phyloP scores from a whole-genome alignment of 352 stramenopile genomes.

The Phytophthora sojae region DNA sequence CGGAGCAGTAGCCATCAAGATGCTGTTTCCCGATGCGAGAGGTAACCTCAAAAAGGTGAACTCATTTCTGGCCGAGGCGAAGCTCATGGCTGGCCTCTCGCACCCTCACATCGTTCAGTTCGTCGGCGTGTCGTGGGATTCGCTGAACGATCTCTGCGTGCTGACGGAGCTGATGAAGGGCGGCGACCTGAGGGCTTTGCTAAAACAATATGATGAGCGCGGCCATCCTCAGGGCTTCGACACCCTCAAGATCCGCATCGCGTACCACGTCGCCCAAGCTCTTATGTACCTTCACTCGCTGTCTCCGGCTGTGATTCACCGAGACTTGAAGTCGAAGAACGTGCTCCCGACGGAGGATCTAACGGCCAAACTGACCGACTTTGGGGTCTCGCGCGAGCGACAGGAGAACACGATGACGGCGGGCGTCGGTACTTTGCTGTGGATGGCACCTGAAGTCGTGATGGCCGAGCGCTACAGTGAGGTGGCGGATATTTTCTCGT shows the following conservation, averaged over 20 bases:
- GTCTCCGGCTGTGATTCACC: no score
- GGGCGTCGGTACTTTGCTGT: not conserved
- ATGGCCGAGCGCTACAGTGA: slow-evolving; percentile 14
- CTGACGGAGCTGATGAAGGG: not conserved
- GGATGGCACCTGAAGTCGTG: not conserved
- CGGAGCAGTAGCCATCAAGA: not conserved
- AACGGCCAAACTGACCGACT: not conserved
- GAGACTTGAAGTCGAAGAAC: not conserved
- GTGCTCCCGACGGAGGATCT: not conserved
- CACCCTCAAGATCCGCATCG: no score
- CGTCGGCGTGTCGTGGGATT: not conserved
- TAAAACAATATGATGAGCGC: not conserved
- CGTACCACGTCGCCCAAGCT: no score
- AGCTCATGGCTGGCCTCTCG: not conserved
- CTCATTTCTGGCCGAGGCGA: not conserved
- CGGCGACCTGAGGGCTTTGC: not conserved
- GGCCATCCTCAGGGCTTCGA: no score
- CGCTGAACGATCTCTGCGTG: not conserved
- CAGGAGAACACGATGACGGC: not conserved
- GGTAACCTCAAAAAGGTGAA: not conserved
- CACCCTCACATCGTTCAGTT: not conserved
- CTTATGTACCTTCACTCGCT: no score
- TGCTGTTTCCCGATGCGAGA: not conserved
- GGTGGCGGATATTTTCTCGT: slow-evolving; percentile 7
- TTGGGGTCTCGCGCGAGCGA: not conserved